These are phyloP conservation scores for Claviceps sp. DNA, from an alignment of 2,329 filamentous ascomycete genomes.

Conservation along the genomic window DNA sequence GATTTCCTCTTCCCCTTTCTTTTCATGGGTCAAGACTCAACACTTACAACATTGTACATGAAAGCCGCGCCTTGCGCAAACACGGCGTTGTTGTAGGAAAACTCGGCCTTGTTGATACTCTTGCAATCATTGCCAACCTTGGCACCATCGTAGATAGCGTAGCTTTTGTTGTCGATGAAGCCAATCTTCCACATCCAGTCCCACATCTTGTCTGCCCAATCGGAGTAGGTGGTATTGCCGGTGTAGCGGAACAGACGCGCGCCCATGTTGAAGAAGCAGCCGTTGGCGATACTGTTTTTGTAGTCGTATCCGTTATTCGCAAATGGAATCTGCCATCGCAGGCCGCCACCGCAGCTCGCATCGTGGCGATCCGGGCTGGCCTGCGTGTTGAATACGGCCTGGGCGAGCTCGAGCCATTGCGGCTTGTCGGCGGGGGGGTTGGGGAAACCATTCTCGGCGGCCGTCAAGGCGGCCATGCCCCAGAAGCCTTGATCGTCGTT, in stretches of 20 bases:
- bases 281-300: conserved; percentile 50
- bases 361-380: conserved; percentile 45
- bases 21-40: conserved; percentile 8
- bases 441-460: conserved; percentile 44
- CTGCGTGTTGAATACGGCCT: conserved; percentile 49
- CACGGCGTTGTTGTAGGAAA: conserved; percentile 47
- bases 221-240: conserved; percentile 47
- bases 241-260: conserved; percentile 61
- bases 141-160: conserved; percentile 47
- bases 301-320: conserved; percentile 67
- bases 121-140: conserved; percentile 40
- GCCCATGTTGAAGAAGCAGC: conserved; percentile 51
- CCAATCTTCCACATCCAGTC: conserved; percentile 45
- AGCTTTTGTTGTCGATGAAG: conserved; percentile 45
- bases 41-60: conserved; percentile 47
- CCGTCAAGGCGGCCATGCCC: conserved; percentile 50
- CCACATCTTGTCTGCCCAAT: conserved; percentile 50
- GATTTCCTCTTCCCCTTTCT: background rate
- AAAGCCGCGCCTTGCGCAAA: conserved; percentile 45
- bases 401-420: conserved; percentile 43
- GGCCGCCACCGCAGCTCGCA: conserved; percentile 40
- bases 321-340: conserved; percentile 66
- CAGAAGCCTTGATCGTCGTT: conserved; percentile 58
- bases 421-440: conserved; percentile 36
- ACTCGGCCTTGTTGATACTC: conserved; percentile 41